Conservation (phyloP, 2,329 filamentous ascomycete species). For the Alternaria solani region DNA sequence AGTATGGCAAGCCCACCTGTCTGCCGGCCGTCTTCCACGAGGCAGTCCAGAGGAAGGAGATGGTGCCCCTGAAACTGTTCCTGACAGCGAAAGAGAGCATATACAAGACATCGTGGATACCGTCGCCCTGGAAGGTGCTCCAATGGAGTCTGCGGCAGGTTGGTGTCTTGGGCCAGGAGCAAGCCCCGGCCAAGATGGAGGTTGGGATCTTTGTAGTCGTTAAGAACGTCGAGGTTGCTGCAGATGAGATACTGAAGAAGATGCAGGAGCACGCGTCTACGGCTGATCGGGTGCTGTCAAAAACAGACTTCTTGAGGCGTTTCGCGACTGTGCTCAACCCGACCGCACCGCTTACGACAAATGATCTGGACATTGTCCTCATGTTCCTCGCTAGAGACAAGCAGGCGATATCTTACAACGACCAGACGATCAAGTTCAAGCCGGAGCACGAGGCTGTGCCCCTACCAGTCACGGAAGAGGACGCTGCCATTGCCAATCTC, state of each 20-base stretch:
- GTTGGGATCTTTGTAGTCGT: slow-evolving; percentile 72
- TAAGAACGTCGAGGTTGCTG: slow-evolving; percentile 67
- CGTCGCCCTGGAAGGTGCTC: slow-evolving; percentile 73
- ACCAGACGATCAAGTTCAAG: slow-evolving; percentile 80
- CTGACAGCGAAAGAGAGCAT: slow-evolving; percentile 71
- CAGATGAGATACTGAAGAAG: slow-evolving; percentile 51
- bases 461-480: slow-evolving; percentile 74
- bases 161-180: slow-evolving; percentile 64
- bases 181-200: slow-evolving; percentile 64
- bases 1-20: slow-evolving; percentile 82
- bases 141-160: slow-evolving; percentile 75
- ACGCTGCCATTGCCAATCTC: slow-evolving; percentile 81
- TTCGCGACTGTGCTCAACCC: slow-evolving; percentile 43
- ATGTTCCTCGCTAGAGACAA: slow-evolving; percentile 62
- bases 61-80: slow-evolving; percentile 77
- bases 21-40: slow-evolving; percentile 82
- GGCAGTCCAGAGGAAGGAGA: slow-evolving; percentile 71
- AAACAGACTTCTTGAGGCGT: slow-evolving; percentile 44
- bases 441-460: slow-evolving; percentile 47
- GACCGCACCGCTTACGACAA: slow-evolving; percentile 38
- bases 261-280: slow-evolving; percentile 45
- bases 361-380: slow-evolving; percentile 80
- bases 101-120: slow-evolving; percentile 73
- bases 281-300: slow-evolving; percentile 47
- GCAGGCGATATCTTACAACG: slow-evolving; percentile 78